Evolutionary conservation across 2,329 filamentous ascomycete species (phyloP), one percentile per base, ranked within the genome.

Genomic region (Aspergillus novoparasiticus): DNA sequence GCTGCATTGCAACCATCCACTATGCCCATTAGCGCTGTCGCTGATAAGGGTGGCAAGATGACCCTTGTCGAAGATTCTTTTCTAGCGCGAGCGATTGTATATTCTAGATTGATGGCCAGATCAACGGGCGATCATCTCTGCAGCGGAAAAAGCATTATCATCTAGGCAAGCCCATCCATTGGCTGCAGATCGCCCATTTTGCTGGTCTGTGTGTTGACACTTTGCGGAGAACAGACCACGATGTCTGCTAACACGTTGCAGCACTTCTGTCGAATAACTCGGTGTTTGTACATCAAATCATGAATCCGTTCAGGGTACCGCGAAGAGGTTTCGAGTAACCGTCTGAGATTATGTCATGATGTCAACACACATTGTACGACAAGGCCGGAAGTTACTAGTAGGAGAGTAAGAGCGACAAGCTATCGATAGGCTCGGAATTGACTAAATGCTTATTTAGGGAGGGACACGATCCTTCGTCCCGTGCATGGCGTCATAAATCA

Each of bases 1-100:
- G 34, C 51, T 55, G 51, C 51, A 55, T 21, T 55, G 51, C 51
- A 55, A 55, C 51, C 51, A 55, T 54, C 23, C 26, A 50, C 46
- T 21, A 14, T 30, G 5, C 19, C 28, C n/a, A 30, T 16, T 54
- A 54, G 51, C 32, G 51, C 30, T 36, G 28, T 16, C 21, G 30
- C 51, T 54, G 51, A 36, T 12, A 34, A 36, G 21, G 51, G 51
- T 54, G 51, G 51, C 51, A 54, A 36, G 51, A 54, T 36, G 19
- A 16, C 30, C 51, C 51, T n/a, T 34, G 51, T 54, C 6, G 12
- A 55, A 11, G 21, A 55, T 36, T 55, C 19, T n/a, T 55, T 55
- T 39, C 32, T 55, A 55, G 51, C 23, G 51, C n/a, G 32, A 55
- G 51, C 14, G n/a, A 36, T 21, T 55, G 51, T 55, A 55, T 55